A percentile compares a stretch with the other conserved stretches of the same genome.
These are phyloP conservation scores for Acanthamoeba castellanii DNA, from an alignment of 208 protist species.

Conservation along the genomic window DNA sequence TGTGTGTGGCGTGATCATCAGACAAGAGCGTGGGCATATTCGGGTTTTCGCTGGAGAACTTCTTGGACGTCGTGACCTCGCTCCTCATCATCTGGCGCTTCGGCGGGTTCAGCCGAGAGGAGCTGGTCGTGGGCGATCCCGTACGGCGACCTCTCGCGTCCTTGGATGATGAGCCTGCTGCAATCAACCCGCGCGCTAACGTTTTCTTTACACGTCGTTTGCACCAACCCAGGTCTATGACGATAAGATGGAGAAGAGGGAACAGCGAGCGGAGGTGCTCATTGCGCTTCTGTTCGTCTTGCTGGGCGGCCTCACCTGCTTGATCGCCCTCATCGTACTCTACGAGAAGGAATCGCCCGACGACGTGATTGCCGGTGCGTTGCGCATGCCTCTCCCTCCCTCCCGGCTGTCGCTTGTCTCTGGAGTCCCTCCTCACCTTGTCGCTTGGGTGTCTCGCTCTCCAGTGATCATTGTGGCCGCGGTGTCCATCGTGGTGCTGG, in stretches of 20 bases:
- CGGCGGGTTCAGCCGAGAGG: background rate
- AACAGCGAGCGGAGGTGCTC: conserved; percentile 49
- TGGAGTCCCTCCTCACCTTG: background rate
- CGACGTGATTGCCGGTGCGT: conserved; percentile 31
- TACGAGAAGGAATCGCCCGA: conserved; percentile 60
- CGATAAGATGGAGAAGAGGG: conserved; percentile 32
- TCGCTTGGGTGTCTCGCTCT: background rate
- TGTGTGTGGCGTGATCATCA: background rate
- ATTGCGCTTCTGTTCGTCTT: conserved; percentile 30
- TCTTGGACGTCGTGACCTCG: conserved; percentile 35
- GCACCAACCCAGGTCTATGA: background rate
- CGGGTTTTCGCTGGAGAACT: conserved; percentile 22
- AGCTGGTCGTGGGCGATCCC: conserved; percentile 20
- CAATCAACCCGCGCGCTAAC: background rate
- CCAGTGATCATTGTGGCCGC: conserved; percentile 24
- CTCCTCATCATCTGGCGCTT: conserved; percentile 66
- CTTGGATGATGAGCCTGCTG: background rate
- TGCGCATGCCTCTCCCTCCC: too few relatives aligned
- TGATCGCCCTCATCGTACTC: conserved; percentile 54
- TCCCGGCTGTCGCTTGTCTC: background rate
- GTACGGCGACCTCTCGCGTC: background rate
- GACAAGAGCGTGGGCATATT: conserved; percentile 38
- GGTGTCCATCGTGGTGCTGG: conserved; percentile 34
- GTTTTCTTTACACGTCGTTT: background rate
- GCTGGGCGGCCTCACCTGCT: conserved; percentile 29